These are phyloP conservation scores for Syncephalastrum monosporum DNA, from an alignment of 371 early-diverging fungal genomes.

Conservation along the genomic window DNA sequence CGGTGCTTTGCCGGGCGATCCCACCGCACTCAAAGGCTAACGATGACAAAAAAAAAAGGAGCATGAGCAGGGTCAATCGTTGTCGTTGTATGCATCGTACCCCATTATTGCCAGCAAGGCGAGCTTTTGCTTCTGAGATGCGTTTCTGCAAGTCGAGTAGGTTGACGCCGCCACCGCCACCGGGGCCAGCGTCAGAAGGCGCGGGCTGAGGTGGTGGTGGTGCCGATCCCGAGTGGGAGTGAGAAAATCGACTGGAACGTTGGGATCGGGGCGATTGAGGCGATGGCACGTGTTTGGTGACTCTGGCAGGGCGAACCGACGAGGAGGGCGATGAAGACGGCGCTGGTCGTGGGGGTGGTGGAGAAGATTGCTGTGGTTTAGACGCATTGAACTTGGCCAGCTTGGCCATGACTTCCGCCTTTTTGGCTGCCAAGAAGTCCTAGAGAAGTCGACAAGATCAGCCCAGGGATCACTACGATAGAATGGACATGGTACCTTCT, in stretches of 20 bases:
- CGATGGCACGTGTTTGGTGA: neutral
- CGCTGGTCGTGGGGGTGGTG: neutral
- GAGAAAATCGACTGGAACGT: neutral
- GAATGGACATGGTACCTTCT: constrained; percentile 1
- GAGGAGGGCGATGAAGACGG: neutral
- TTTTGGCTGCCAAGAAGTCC: constrained; percentile 26
- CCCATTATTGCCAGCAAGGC: constrained; percentile 16
- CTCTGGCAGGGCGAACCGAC: too few relatives aligned
- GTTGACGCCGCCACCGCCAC: constrained; percentile 6
- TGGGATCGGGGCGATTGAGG: constrained; percentile 5
- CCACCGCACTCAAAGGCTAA: constrained; percentile 7
- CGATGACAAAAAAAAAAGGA: constrained; percentile 7
- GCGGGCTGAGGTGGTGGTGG: constrained; percentile 5
- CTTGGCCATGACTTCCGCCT: constrained; percentile 40
- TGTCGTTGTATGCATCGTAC: constrained; percentile 3
- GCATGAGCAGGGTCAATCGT: too few relatives aligned
- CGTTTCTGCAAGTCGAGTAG: constrained; percentile 33
- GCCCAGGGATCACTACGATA: neutral
- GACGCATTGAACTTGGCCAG: constrained; percentile 34
- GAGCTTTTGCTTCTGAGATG: constrained; percentile 53
- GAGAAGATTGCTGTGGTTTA: constrained; percentile 4
- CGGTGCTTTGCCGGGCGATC: constrained; percentile 6
- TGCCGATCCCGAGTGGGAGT: neutral
- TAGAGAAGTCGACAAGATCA: neutral
- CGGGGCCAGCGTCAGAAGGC: constrained; percentile 2